Conservation (phyloP, 805 yeast genomes). For the Cyberlindnera japonica region DNA sequence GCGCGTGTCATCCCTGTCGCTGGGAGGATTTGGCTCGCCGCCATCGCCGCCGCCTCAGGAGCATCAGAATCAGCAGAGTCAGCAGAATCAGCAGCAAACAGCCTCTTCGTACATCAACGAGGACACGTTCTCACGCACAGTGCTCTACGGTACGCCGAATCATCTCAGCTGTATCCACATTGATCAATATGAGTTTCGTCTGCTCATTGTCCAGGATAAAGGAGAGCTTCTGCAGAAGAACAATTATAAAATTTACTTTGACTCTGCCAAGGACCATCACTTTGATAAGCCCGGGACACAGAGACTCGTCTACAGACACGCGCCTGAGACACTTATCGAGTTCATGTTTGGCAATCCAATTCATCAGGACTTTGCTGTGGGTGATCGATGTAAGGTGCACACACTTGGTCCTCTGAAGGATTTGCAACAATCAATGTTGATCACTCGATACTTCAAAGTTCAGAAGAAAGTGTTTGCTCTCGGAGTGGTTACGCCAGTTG, state of each 20-base stretch:
- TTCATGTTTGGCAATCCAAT: slow-evolving; percentile 39
- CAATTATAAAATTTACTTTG: slow-evolving; percentile 33
- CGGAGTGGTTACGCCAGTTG: slow-evolving; percentile 30
- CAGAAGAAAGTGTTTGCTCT: slow-evolving; percentile 29
- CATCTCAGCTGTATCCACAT: slow-evolving; percentile 7
- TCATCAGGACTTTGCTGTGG: slow-evolving; percentile 28
- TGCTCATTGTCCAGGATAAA: slow-evolving; percentile 35
- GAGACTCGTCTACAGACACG: slow-evolving; percentile 14
- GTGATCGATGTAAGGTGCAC: slow-evolving; percentile 27
- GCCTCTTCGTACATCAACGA: slow-evolving; percentile 16
- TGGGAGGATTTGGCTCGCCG: too few species aligned
- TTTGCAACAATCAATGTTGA: slow-evolving; percentile 29
- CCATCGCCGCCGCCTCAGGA: slow-evolving; percentile 6
- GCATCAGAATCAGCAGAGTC: not conserved
- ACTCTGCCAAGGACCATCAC: slow-evolving; percentile 27
- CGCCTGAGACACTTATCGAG: slow-evolving; percentile 29
- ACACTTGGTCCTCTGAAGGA: slow-evolving; percentile 26
- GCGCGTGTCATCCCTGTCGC: slow-evolving; percentile 4
- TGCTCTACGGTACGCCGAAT: slow-evolving; percentile 25
- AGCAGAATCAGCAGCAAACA: not conserved
- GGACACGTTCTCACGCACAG: slow-evolving; percentile 26
- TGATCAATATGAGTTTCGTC: slow-evolving; percentile 27
- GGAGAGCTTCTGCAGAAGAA: slow-evolving; percentile 34
- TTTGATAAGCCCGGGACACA: slow-evolving; percentile 16
- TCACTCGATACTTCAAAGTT: slow-evolving; percentile 32